A percentile compares a stretch with the other conserved stretches of the same genome.
phyloP scores from a whole-genome alignment of 1,284 basidiomycete species.

The Sanghuangporus weigelae region DNA sequence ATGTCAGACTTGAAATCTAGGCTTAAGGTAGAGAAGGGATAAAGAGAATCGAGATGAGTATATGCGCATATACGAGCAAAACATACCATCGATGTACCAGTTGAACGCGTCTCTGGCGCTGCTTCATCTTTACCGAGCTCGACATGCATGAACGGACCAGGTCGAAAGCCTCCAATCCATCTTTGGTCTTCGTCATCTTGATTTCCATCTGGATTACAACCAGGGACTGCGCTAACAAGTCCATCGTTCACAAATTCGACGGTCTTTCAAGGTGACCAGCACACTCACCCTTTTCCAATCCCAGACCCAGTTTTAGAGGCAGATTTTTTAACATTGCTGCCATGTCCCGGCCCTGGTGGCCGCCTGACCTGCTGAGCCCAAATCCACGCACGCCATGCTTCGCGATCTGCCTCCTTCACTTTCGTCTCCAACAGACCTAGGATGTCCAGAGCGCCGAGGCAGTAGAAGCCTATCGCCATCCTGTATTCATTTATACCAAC shows the following conservation, averaged over 20 bases:
- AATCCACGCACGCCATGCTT: slow-evolving; percentile 76
- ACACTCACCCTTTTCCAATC: neutral
- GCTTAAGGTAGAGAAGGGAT: slow-evolving; percentile 1
- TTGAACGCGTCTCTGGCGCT: neutral
- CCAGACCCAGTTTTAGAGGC: neutral
- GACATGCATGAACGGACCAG: slow-evolving; percentile 55
- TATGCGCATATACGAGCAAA: neutral
- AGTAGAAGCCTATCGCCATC: slow-evolving; percentile 81
- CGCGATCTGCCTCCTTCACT: slow-evolving; percentile 45
- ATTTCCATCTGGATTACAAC: no score
- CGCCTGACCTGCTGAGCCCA: slow-evolving; percentile 56
- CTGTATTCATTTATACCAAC: slow-evolving; percentile 34
- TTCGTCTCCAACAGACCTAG: slow-evolving; percentile 50
- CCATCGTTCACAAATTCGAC: neutral
- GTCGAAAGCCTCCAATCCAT: slow-evolving; percentile 13
- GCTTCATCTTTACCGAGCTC: neutral
- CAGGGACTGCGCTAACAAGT: slow-evolving; percentile 3
- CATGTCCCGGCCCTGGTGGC: neutral
- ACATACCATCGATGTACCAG: neutral
- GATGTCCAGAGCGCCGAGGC: slow-evolving; percentile 73
- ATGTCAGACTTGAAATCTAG: no score
- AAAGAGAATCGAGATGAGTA: neutral
- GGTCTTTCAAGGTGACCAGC: no score
- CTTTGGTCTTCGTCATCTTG: neutral
- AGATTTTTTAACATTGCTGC: neutral